Conservation (phyloP, 2,329 filamentous ascomycete genomes). For the Hortaea werneckii region DNA sequence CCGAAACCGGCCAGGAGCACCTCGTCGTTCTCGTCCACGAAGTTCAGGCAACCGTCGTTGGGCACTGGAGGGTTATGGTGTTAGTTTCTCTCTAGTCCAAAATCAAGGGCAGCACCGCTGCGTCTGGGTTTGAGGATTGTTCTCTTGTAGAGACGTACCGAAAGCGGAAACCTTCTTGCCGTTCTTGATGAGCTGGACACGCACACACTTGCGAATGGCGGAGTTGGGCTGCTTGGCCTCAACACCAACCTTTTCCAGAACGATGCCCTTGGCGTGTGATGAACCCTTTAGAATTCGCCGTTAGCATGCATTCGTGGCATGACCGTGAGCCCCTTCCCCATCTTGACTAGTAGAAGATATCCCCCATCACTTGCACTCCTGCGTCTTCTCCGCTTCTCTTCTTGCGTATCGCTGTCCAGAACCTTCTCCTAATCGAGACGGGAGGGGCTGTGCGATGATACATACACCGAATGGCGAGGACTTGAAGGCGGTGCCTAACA, state of each 20-base stretch:
- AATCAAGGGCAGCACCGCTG: not conserved
- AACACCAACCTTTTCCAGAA: conserved; percentile 99
- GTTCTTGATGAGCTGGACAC: conserved; percentile 99
- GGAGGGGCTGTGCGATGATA: conserved; percentile 7
- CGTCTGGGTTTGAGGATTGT: not conserved
- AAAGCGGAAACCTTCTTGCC: conserved; percentile 99
- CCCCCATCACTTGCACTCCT: not conserved
- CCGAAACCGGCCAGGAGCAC: conserved; percentile 99
- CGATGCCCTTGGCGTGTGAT: conserved; percentile 99
- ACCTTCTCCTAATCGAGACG: not conserved
- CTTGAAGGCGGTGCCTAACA: conserved; percentile 98
- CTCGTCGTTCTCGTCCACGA: conserved; percentile 99
- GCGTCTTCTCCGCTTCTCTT: not conserved
- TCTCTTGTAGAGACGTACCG: conserved; percentile 56
- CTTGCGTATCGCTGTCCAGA: not conserved
- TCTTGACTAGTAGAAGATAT: not conserved
- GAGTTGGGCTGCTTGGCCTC: conserved; percentile 99
- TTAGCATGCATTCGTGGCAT: conserved; percentile 12
- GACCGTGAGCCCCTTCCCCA: not conserved
- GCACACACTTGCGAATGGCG: conserved; percentile 98
- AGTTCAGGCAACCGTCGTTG: conserved; percentile 99
- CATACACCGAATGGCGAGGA: conserved; percentile 83
- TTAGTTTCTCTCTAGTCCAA: not conserved
- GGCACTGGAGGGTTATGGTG: conserved; percentile 55
- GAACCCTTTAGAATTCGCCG: conserved; percentile 49